Conservation (phyloP, 768 basidiomycete genomes). For the Boletales sp. region DNA sequence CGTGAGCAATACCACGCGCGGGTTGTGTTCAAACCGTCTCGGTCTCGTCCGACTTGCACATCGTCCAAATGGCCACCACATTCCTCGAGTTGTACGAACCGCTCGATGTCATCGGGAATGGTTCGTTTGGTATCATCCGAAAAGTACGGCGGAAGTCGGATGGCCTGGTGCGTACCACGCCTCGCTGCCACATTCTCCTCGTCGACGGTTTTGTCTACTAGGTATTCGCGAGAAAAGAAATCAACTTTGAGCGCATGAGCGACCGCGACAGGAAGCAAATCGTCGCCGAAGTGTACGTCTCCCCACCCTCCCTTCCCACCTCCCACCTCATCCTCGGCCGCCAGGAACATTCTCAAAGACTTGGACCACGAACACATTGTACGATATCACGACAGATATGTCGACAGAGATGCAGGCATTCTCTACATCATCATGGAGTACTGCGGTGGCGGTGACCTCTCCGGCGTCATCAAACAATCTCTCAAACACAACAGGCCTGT, state of each 20-base stretch:
- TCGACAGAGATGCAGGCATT: constrained; percentile 86
- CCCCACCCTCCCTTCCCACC: not conserved
- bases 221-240: constrained; percentile 89
- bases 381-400: constrained; percentile 87
- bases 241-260: constrained; percentile 96
- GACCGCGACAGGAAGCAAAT: constrained; percentile 97
- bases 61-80: constrained; percentile 15
- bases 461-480: constrained; percentile 79
- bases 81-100: constrained; percentile 82
- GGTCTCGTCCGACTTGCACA: constrained; percentile 13
- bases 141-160: constrained; percentile 87
- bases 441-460: constrained; percentile 95
- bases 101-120: constrained; percentile 92
- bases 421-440: constrained; percentile 99
- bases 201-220: constrained; percentile 28
- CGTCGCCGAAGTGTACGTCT: constrained; percentile 91
- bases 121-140: constrained; percentile 95
- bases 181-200: constrained; percentile 4
- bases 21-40: constrained; percentile 29
- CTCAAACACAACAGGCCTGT: constrained; percentile 65
- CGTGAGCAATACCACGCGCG: constrained; percentile 20
- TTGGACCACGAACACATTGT: constrained; percentile 95
- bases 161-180: constrained; percentile 57
- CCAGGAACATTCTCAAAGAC: constrained; percentile 94
- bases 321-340: not conserved